These are phyloP conservation scores for Rubus idaeus DNA, from an alignment of 306 rosid genomes.

Conservation along the genomic window DNA sequence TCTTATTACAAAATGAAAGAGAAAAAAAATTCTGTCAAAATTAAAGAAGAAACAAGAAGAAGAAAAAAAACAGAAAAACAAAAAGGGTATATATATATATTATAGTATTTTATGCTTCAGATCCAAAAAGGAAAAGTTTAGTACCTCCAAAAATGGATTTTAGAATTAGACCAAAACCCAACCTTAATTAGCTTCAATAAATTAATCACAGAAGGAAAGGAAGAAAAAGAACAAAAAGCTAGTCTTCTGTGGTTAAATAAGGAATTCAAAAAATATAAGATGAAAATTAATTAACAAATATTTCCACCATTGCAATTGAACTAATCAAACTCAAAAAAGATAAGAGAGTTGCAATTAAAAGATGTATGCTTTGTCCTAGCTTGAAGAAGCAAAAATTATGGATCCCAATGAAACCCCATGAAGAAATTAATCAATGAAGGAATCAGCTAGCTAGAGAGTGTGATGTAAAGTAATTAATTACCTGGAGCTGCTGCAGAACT, in stretches of 20 bases:
- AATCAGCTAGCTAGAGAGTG: background rate
- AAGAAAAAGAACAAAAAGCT: background rate
- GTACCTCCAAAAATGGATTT: background rate
- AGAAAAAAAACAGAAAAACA: background rate
- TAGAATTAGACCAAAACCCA: background rate
- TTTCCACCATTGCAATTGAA: background rate
- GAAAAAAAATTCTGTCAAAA: background rate
- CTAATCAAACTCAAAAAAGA: background rate
- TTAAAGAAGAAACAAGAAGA: background rate
- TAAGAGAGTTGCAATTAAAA: background rate
- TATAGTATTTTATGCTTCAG: background rate
- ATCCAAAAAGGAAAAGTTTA: background rate
- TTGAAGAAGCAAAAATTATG: background rate
- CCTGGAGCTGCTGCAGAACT: slow-evolving; percentile 83
- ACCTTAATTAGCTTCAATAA: background rate
- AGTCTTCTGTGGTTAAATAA: background rate
- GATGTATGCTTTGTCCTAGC: background rate
- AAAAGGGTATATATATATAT: background rate
- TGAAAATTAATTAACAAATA: background rate
- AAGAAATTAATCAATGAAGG: slow-evolving; percentile 5
- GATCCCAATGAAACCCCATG: slow-evolving; percentile 1
- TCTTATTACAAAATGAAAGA: background rate
- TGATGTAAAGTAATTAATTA: slow-evolving; percentile 17
- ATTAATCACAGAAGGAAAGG: background rate
- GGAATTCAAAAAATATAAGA: background rate